Percentiles rank a stretch among this genome's conserved stretches.
Evolutionary conservation across 164 flowering plant genomes (phyloP).

Genomic region (Magnolia changhungtana): DNA sequence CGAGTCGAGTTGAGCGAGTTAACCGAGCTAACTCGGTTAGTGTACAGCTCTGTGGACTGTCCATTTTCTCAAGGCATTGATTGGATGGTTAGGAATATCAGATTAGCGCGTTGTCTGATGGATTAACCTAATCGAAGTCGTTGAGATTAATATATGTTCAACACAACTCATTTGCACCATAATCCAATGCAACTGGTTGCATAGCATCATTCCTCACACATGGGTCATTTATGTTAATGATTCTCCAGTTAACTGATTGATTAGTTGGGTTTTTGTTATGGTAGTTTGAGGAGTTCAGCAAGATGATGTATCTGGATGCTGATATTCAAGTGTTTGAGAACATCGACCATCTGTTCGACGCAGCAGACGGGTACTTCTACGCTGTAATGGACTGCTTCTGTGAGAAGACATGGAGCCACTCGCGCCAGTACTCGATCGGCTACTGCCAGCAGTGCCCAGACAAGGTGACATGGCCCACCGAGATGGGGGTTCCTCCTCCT

Average conservation of each 20-base stretch:
- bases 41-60: too few species aligned
- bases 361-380: constrained; percentile 19
- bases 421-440: constrained; percentile 22
- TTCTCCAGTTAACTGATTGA: not conserved
- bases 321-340: constrained; percentile 27
- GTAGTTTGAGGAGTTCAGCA: constrained; percentile 27
- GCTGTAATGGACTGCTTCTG: constrained; percentile 28
- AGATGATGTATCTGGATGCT: constrained; percentile 25
- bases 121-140: too few species aligned
- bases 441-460: constrained; percentile 28
- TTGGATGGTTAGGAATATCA: too few species aligned
- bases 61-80: too few species aligned
- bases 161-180: not conserved
- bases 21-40: too few species aligned
- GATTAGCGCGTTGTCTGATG: too few species aligned
- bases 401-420: constrained; percentile 24
- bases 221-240: not conserved
- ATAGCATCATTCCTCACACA: not conserved
- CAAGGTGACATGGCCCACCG: constrained; percentile 23
- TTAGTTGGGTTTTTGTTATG: not conserved
- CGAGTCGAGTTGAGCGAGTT: too few species aligned
- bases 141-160: too few species aligned
- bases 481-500: constrained; percentile 18
- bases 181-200: not conserved
- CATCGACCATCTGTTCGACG: constrained; percentile 27